Percentiles rank a stretch among this genome's conserved stretches.
Conservation (phyloP, 805 yeast species). For the Wickerhamomyces pijperi region DNA sequence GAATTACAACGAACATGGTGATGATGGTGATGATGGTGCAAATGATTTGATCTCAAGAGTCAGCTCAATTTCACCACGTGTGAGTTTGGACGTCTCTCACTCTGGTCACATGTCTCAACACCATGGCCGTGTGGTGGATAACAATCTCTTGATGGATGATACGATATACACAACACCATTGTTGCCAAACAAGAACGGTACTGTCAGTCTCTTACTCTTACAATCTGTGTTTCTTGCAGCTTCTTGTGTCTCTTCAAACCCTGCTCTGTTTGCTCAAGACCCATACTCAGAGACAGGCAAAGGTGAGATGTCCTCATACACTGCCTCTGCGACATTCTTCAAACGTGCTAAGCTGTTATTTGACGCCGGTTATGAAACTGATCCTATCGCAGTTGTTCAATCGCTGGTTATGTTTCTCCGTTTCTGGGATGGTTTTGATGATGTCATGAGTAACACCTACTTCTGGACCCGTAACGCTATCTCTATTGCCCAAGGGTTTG, state of each 20-base stretch:
- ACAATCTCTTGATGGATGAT: conserved; percentile 4
- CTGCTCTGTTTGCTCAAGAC: conserved; percentile 34
- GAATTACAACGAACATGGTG: conserved; percentile 1
- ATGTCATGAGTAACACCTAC: conserved; percentile 51
- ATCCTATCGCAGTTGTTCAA: conserved; percentile 50
- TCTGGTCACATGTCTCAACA: too few species aligned
- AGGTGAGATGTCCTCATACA: conserved; percentile 37
- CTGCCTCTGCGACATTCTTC: conserved; percentile 48
- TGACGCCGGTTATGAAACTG: conserved; percentile 58
- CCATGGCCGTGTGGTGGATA: too few species aligned
- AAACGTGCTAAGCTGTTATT: conserved; percentile 69
- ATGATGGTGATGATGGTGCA: conserved; percentile 2
- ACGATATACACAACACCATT: conserved; percentile 20
- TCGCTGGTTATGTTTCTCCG: conserved; percentile 51
- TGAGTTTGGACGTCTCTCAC: neutral
- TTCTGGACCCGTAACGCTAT: conserved; percentile 65
- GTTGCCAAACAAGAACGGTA: conserved; percentile 26
- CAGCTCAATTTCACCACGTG: conserved; percentile 8
- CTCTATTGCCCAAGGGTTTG: conserved; percentile 63
- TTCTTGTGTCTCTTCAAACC: conserved; percentile 45
- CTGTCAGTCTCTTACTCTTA: conserved; percentile 50
- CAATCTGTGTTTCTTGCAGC: conserved; percentile 66
- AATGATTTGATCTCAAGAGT: conserved; percentile 4
- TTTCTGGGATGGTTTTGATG: conserved; percentile 68
- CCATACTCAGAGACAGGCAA: conserved; percentile 16